Evolutionary conservation across 257 asterid species (phyloP), one percentile per base, ranked within the genome.

Genomic region (Fraxinus excelsior): DNA sequence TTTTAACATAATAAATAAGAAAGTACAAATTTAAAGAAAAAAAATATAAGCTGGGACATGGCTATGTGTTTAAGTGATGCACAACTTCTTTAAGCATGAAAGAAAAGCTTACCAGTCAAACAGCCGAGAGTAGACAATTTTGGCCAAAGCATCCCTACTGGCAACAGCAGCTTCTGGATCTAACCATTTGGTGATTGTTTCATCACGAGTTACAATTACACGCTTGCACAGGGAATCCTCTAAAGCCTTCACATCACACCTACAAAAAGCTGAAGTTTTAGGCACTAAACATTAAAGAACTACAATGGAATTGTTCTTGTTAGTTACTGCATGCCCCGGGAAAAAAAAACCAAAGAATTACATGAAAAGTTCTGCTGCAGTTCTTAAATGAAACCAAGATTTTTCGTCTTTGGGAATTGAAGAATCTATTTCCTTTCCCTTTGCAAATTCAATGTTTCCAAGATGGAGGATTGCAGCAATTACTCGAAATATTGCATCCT

Each of bases 401-500:
- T 70, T 62, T 44, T 81, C 82, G 60, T 81, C 82, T 44, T 78
- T 81, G 40, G 85, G 85, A 25, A 35, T 73, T n/a, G 82, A 78
- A 14, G 81, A 78, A 49, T 81, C 82, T n/a, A 40, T 74, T 71
- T 81, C 82, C 32, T 60, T 73, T 18, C 82, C 82, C 70, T 73
- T 81, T 8, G 79, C 28, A 78, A 78, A 78, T 51, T 81, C 85
- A n/a, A 80, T 25, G 60, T 81, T 81, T 14, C 85, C 85, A 40
- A 81, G 74, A 71, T 81, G 82, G 70, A 78, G 85, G 35, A 78
- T 44, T 37, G 85, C 93, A 83, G 99, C 99, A 85, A 96, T 88
- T 68, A 96, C 98, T 77, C 90, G 94, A 87, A 96, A 96, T 85
- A 93, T 96, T 72, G 90, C 98, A 83, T 96, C 99, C 99, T 96